Evolutionary conservation across 2,329 filamentous ascomycete genomes (phyloP), one percentile per base, ranked within the genome.

Genomic region (Fusarium albosuccineum): DNA sequence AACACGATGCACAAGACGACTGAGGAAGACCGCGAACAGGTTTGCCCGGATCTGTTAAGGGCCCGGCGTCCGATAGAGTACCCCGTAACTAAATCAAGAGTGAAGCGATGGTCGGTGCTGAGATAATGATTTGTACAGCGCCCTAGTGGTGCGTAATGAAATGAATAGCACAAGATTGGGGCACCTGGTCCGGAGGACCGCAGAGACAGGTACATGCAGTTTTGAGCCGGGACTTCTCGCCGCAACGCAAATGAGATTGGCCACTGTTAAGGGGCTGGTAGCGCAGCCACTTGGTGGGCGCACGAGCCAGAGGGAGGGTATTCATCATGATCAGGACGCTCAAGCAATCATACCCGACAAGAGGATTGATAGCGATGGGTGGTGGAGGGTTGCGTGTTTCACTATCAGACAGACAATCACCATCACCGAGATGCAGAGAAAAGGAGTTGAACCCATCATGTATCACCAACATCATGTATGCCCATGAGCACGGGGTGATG

Each of bases 191-290:
- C 70, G 70, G 70, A 55, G 45, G 57, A 51, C 68, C 60, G 54
- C 44, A 73, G 54, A 50, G 52, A 49, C 53, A 7, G 59, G 58
- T 73, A 73, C 70, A 40, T 61, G 68, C 67, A 60, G 54, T 57
- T 64, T 51, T 54, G 39, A 30, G 26, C 40, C 51, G 46, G 59
- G 44, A 64, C 62, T 69, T 53, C 45, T 64, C 53, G 48, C 56
- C 27, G 60, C 60, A 66, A 65, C 52, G 60, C 66, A 42, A 70
- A 71, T 33, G 70, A 72, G 60, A 73, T 73, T 71, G 64, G 63
- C 55, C 37, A 39, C n/a, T 65, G 61, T 67, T 72, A 72, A 73
- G 71, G 71, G 71, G 71, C 39, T 66, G 67, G 60, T 68, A 72
- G 67, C 55, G 71, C 58, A 62, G 62, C 67, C 62, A 66, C 71